These are phyloP conservation scores for Nakataea oryzae DNA, from an alignment of 2,329 filamentous ascomycete genomes.

Conservation along the genomic window DNA sequence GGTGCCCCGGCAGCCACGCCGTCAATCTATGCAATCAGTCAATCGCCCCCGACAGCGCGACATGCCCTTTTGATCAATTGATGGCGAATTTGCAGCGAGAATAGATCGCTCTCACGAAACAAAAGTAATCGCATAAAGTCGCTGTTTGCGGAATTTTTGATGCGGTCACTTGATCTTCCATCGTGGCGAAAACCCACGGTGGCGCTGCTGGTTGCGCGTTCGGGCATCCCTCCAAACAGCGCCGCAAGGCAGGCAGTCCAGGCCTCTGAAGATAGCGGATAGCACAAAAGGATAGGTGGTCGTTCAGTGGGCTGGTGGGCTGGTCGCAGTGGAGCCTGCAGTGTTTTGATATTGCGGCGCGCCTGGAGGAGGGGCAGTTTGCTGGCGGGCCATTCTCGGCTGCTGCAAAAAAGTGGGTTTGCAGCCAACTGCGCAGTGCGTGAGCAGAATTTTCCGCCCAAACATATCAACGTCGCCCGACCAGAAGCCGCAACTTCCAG, in stretches of 20 bases:
- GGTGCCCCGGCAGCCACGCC: neutral
- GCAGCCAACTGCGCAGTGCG: slow-evolving; percentile 6
- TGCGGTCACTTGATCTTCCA: neutral
- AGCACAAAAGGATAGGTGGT: neutral
- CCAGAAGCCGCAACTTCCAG: slow-evolving; percentile 29
- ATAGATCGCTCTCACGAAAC: too few relatives aligned
- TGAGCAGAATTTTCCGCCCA: slow-evolving; percentile 45
- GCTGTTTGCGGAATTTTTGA: neutral
- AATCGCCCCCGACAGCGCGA: neutral
- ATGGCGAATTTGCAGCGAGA: too few relatives aligned
- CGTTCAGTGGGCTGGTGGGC: neutral
- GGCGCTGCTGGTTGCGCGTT: neutral
- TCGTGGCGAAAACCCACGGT: neutral
- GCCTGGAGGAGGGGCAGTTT: slow-evolving; percentile 2
- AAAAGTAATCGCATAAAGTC: too few relatives aligned
- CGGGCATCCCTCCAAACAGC: neutral
- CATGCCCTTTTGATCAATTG: too few relatives aligned
- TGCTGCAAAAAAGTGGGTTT: slow-evolving; percentile 1
- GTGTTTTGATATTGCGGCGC: slow-evolving; percentile 2
- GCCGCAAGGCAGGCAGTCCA: neutral
- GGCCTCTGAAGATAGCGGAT: neutral
- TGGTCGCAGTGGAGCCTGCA: neutral
- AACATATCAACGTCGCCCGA: slow-evolving; percentile 48
- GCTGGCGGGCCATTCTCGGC: slow-evolving; percentile 2
- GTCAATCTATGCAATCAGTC: neutral